Evolutionary conservation across 352 stramenopile species (phyloP).

Genomic region (Globisporangium mamillatum): DNA sequence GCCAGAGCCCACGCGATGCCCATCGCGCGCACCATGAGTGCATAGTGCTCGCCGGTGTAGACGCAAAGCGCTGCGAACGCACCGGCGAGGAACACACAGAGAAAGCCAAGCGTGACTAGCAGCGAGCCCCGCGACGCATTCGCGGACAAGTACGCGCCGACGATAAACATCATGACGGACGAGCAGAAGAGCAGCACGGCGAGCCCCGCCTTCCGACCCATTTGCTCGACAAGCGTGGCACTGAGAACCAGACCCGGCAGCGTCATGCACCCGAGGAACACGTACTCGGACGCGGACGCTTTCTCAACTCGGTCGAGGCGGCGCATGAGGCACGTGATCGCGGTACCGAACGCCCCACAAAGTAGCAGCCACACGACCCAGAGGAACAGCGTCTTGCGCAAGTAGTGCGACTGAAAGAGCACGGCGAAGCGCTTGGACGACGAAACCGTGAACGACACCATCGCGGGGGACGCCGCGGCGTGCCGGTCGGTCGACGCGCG

Average conservation of each 20-base stretch:
- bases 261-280: constrained; percentile 34
- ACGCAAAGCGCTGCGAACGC: constrained; percentile 28
- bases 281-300: constrained; percentile 22
- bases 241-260: constrained; percentile 40
- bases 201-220: constrained; percentile 32
- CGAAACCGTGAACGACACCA: constrained; percentile 35
- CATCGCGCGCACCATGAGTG: constrained; percentile 39
- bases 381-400: constrained; percentile 36
- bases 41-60: constrained; percentile 48
- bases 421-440: constrained; percentile 37
- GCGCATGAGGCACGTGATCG: constrained; percentile 27
- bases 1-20: constrained; percentile 35
- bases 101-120: constrained; percentile 21
- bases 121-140: constrained; percentile 12
- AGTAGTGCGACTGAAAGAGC: constrained; percentile 39
- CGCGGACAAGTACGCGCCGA: constrained; percentile 24
- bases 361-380: constrained; percentile 44
- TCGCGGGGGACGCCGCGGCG: constrained; percentile 26
- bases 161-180: constrained; percentile 26
- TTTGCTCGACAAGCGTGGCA: constrained; percentile 35
- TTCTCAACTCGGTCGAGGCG: constrained; percentile 26
- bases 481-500: constrained; percentile 23
- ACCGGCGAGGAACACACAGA: constrained; percentile 27
- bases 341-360: constrained; percentile 21
- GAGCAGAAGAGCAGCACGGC: constrained; percentile 30